Base-by-base conservation (phyloP, 176 grass and related monocot genomes). In the Juncus effusus region DNA sequence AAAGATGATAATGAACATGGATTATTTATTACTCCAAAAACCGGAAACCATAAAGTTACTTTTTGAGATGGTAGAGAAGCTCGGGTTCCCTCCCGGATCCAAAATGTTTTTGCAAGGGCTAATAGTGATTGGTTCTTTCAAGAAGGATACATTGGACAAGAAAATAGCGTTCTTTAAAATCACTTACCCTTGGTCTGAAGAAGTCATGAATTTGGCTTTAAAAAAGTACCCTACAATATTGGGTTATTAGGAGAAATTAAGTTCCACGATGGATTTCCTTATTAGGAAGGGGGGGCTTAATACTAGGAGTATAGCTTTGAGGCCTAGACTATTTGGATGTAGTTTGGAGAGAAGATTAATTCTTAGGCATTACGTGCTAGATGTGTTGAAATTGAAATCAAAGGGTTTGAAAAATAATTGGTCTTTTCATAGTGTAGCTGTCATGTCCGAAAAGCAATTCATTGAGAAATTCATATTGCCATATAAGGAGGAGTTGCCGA, bases 241-340 rank as follows among this genome's bases (percentile, higher is more conserved):
- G 10, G 2, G 1, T 36, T 38, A 13, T 2, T 68, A 14, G 28
- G 49, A 14, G 2, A 68, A 52, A 12, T 6, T 54, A 4, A 68
- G 16, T n/a, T 54, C 49, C 47, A 54, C 28, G 39, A 68, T 68
- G 64, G 16, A 68, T 68, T 68, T 68, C 7, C 64, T 68, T 13
- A 54, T 36, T 6, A 67, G 2, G 37, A 3, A 53, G 44, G 64
- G 11, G 2, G 10, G 16, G 13, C 10, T 54, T 7, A 42, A 37
- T 1, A 9, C 64, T 3, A 67, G 47, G 47, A 53, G 9, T 1
- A 67, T 68, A 52, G 16, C 16, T 38, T 39, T 3, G 11, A 4
- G 6, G 0, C 64, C 64, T 3, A 0, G 0, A 38, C 13, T 68
- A 6, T 6, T 54, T 36, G 9, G 64, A 0, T 68, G 3, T 38